Evolutionary conservation across 2,329 filamentous ascomycete species (phyloP).

Genomic region (Thyridium curvatum): DNA sequence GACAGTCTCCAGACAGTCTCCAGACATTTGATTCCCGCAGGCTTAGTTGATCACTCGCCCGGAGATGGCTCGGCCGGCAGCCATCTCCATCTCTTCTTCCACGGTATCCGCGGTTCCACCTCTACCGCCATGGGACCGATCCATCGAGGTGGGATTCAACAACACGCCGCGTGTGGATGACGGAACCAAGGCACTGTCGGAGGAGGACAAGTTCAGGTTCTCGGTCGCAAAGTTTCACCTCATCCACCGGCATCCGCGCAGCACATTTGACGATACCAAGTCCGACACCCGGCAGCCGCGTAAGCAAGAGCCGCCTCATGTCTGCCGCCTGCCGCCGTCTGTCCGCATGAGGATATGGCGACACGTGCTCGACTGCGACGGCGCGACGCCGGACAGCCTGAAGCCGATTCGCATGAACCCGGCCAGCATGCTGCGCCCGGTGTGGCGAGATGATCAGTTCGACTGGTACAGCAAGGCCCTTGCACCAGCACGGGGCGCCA

Average conservation of each 20-base stretch:
- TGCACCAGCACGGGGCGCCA: constrained; percentile 14
- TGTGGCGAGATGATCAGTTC: constrained; percentile 28
- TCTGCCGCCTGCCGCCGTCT: constrained; percentile 16
- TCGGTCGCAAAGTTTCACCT: constrained; percentile 14
- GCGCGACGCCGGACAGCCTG: not conserved
- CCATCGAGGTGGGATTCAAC: constrained; percentile 5
- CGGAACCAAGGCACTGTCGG: not conserved
- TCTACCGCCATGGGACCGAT: constrained; percentile 7
- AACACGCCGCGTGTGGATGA: constrained; percentile 5
- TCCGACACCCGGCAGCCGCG: no score
- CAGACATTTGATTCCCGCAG: no score
- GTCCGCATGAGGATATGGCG: constrained; percentile 19
- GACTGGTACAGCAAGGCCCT: constrained; percentile 19
- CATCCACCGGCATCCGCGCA: constrained; percentile 8
- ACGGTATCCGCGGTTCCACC: not conserved
- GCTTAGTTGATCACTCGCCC: no score
- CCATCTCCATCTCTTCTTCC: no score
- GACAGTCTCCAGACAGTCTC: no score
- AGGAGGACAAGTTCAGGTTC: constrained; percentile 6
- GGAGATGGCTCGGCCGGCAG: no score
- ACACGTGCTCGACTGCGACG: constrained; percentile 10
- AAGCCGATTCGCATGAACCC: constrained; percentile 15
- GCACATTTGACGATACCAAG: constrained; percentile 1
- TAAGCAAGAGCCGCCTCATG: no score
- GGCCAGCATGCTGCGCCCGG: constrained; percentile 20